Evolutionary conservation across 495 filamentous ascomycete species (phyloP).

Genomic region (Xylaria flabelliformis): DNA sequence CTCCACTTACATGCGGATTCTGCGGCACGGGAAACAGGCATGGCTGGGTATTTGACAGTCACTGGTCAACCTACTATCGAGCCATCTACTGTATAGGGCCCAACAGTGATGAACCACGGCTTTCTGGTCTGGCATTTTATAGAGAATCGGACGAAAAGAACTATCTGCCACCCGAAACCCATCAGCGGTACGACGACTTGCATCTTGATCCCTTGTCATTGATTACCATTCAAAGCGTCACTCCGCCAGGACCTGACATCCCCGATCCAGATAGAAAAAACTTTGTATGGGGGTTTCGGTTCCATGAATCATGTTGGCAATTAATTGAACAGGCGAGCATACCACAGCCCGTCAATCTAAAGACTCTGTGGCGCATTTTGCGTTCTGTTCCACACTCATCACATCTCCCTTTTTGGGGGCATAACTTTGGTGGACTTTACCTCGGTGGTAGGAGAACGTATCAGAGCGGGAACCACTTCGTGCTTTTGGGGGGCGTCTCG

Average conservation of each 20-base stretch:
- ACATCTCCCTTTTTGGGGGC: slow-evolving; percentile 18
- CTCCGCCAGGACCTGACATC: slow-evolving; percentile 10
- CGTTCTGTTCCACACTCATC: slow-evolving; percentile 21
- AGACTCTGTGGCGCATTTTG: slow-evolving; percentile 25
- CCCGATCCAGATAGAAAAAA: neutral
- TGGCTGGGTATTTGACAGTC: neutral
- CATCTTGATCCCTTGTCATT: slow-evolving; percentile 1
- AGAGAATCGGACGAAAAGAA: neutral
- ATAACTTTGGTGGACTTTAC: slow-evolving; percentile 20
- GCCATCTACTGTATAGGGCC: slow-evolving; percentile 25
- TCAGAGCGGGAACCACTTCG: neutral
- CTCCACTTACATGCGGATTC: slow-evolving; percentile 18
- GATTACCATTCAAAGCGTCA: slow-evolving; percentile 14
- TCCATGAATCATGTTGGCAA: slow-evolving; percentile 29
- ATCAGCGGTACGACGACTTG: slow-evolving; percentile 23
- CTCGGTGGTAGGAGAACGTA: neutral
- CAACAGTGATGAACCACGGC: neutral
- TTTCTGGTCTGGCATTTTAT: slow-evolving; percentile 20
- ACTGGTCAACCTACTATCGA: slow-evolving; percentile 21
- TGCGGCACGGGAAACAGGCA: slow-evolving; percentile 4
- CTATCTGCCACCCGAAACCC: slow-evolving; percentile 8
- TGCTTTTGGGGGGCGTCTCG: neutral
- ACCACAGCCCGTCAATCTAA: slow-evolving; percentile 17
- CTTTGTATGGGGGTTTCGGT: slow-evolving; percentile 25
- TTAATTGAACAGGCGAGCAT: slow-evolving; percentile 23